Evolutionary conservation across 139 green algal species (phyloP).

Genomic region (Astrephomene gubernaculifera): DNA sequence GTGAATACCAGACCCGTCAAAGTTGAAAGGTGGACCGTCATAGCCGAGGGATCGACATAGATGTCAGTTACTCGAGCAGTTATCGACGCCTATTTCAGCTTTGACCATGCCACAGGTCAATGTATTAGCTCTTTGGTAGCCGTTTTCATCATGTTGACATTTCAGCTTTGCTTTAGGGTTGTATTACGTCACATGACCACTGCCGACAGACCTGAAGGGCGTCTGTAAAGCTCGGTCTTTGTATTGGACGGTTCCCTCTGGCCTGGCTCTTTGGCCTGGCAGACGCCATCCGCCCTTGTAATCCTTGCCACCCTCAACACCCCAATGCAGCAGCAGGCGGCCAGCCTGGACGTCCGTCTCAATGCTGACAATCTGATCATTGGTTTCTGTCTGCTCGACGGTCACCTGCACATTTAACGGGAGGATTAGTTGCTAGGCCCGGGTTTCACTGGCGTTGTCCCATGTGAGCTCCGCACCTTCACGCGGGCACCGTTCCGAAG

Average conservation of each 20-base stretch:
- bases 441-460: background rate
- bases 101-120: too few relatives aligned
- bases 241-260: slow-evolving; percentile 90
- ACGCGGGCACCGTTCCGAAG: slow-evolving; percentile 20
- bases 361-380: slow-evolving; percentile 52
- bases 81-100: too few relatives aligned
- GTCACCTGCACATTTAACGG: slow-evolving; percentile 49
- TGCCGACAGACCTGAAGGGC: slow-evolving; percentile 72
- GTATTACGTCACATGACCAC: background rate
- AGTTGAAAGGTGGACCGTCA: too few relatives aligned
- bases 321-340: slow-evolving; percentile 92
- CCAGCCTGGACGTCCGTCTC: slow-evolving; percentile 59
- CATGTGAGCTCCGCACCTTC: slow-evolving; percentile 7
- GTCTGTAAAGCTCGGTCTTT: slow-evolving; percentile 97
- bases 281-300: slow-evolving; percentile 93
- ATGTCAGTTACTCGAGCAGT: too few relatives aligned
- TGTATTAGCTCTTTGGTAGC: too few relatives aligned
- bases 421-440: too few relatives aligned
- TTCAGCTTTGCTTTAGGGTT: slow-evolving; percentile 29
- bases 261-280: slow-evolving; percentile 66
- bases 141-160: too few relatives aligned
- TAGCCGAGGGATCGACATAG: too few relatives aligned
- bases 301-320: slow-evolving; percentile 83
- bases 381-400: slow-evolving; percentile 34
- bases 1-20: too few relatives aligned